These are phyloP conservation scores for Calvatia gigantea DNA, from an alignment of 768 basidiomycete species.

Conservation along the genomic window DNA sequence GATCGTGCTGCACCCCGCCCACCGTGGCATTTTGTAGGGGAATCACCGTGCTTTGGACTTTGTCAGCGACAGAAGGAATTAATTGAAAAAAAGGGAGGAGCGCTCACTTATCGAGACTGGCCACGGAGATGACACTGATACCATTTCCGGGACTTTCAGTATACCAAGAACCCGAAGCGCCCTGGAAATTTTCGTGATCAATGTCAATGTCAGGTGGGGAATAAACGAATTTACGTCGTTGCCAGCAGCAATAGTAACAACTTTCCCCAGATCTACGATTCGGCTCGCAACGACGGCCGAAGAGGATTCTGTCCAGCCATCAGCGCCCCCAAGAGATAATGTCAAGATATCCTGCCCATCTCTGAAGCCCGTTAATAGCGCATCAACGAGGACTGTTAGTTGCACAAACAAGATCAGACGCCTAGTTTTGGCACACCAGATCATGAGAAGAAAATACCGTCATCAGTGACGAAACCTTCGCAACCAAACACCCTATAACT, in stretches of 20 bases:
- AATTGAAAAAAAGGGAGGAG: not conserved
- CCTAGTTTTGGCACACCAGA: not conserved
- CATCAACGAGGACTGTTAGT: constrained; percentile 37
- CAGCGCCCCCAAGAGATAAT: constrained; percentile 58
- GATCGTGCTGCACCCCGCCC: constrained; percentile 40
- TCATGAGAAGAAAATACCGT: constrained; percentile 32
- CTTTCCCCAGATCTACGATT: constrained; percentile 51
- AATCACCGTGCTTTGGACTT: constrained; percentile 40
- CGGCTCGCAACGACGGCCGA: constrained; percentile 54
- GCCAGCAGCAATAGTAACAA: constrained; percentile 64
- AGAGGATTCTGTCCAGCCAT: constrained; percentile 62
- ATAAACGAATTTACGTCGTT: constrained; percentile 32
- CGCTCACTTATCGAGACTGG: constrained; percentile 49
- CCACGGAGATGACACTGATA: constrained; percentile 53
- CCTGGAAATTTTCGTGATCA: constrained; percentile 23
- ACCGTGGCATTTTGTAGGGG: constrained; percentile 56
- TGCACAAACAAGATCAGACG: not conserved
- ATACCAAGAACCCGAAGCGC: constrained; percentile 60
- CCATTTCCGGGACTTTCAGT: constrained; percentile 50
- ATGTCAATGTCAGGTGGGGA: not conserved
- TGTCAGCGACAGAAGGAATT: too few species aligned
- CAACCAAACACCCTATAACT: constrained; percentile 65
- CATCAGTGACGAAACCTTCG: constrained; percentile 42
- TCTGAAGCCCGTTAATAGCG: constrained; percentile 43
- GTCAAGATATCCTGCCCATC: constrained; percentile 64